phyloP scores from a whole-genome alignment of 2,329 filamentous ascomycete species.

The Cadophora luteo-olivacea region DNA sequence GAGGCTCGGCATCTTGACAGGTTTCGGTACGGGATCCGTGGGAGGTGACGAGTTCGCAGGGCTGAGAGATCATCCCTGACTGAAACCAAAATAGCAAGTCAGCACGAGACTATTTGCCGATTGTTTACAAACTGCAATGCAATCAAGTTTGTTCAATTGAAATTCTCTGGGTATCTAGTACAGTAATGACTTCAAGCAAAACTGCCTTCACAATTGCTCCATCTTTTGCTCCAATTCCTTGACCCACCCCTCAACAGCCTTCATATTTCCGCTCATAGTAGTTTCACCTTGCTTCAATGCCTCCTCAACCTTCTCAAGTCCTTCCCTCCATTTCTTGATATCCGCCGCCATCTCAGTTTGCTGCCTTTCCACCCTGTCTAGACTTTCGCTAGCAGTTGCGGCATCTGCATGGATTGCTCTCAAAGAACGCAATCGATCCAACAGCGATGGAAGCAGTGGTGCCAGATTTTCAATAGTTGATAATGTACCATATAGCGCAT shows the following conservation, averaged over 20 bases:
- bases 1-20: conserved; percentile 12
- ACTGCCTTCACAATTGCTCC: conserved; percentile 50
- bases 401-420: conserved; percentile 87
- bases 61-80: conserved; percentile 21
- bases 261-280: conserved; percentile 79
- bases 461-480: conserved; percentile 87
- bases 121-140: conserved; percentile 4
- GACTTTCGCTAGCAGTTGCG: conserved; percentile 77
- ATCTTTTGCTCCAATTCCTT: conserved; percentile 84
- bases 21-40: conserved; percentile 4
- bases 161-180: conserved; percentile 40
- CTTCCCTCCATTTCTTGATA: conserved; percentile 84
- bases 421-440: conserved; percentile 85
- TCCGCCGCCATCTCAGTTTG: conserved; percentile 85
- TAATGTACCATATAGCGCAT: conserved; percentile 86
- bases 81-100: conserved; percentile 13
- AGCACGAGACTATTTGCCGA: conserved; percentile 20
- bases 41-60: conserved; percentile 18
- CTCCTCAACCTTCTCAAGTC: conserved; percentile 78
- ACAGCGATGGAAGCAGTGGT: conserved; percentile 81
- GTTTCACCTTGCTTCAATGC: conserved; percentile 74
- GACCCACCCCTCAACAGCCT: conserved; percentile 88
- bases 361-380: conserved; percentile 78
- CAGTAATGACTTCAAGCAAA: conserved; percentile 18
- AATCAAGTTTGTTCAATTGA: conserved; percentile 15